Conservation (phyloP, 2,329 filamentous ascomycete species). For the Geosmithia morbida region DNA sequence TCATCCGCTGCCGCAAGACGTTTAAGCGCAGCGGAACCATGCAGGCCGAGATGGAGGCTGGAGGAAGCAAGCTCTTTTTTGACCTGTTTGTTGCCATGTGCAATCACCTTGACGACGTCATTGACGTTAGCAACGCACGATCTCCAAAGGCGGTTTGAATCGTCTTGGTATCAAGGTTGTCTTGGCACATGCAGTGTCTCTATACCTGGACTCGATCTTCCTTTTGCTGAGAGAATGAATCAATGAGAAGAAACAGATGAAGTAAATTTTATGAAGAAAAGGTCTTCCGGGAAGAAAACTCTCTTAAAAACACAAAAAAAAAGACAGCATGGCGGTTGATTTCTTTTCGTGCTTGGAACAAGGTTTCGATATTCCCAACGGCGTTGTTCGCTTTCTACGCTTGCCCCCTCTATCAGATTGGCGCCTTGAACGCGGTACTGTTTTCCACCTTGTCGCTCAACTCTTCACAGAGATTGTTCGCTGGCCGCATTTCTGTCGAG, state of each 20-base stretch:
- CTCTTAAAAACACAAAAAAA: constrained; percentile 9
- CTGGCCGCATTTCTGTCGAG: constrained; percentile 26
- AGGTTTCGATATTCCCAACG: constrained; percentile 6
- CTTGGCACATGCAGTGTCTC: neutral
- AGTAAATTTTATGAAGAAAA: neutral
- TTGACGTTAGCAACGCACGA: constrained; percentile 62
- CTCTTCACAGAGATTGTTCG: constrained; percentile 33
- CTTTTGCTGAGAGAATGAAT: constrained; percentile 2
- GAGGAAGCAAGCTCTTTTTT: constrained; percentile 85
- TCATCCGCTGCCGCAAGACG: constrained; percentile 92
- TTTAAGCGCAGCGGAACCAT: constrained; percentile 98
- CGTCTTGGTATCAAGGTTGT: neutral
- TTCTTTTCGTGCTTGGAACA: neutral
- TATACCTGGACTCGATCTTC: neutral
- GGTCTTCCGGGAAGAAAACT: neutral
- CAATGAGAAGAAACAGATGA: neutral
- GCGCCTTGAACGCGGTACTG: constrained; percentile 27
- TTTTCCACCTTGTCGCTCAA: constrained; percentile 18
- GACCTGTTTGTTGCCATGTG: constrained; percentile 97
- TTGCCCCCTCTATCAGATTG: constrained; percentile 36
- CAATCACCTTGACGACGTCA: constrained; percentile 94
- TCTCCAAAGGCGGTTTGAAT: constrained; percentile 42
- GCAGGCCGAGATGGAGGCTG: constrained; percentile 96
- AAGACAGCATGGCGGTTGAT: constrained; percentile 4
- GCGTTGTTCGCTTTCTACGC: constrained; percentile 22